Base-by-base conservation (phyloP, 345 rosid species). In the Raphanus sativus region DNA sequence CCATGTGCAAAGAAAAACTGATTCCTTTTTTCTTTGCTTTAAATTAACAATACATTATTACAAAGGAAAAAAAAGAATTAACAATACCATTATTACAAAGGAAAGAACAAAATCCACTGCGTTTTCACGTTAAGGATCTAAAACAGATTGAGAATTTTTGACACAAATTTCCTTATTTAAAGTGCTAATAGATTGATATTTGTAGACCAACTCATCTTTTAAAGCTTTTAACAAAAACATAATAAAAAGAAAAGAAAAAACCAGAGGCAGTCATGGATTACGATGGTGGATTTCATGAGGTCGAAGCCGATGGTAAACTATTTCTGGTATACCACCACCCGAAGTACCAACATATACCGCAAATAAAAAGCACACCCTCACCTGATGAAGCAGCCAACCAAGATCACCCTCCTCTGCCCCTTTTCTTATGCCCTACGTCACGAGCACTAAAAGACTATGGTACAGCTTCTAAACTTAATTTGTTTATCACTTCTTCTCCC, bases 231-330 rank as follows among this genome's bases (percentile, higher is more conserved):
- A 56, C 28, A 65, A 0, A 11, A 21, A 24, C 12, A 9, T 21
- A 56, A 9, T 3, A 15, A 36, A 17, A 38, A 16, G 11, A 5
- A 17, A 28, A 28, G 21, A 21, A 65, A 24, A 36, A 12, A 56
- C 7, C 8, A 15, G 25, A 65, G 25, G 8, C 15, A 33, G 26
- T 26, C 17, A 40, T 45, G 70, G 4, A 26, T 2, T 34, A 1
- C 7, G 34, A 8, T 15, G 75, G 75, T 40, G 66, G n/a, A 38
- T 71, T 70, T 70, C 21, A 25, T 12, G 26, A 34, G n/a, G 55
- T 56, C 1, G 65, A 71, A 16, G 38, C 7, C 0, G 12, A 69
- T 69, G 73, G 62, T 69, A 55, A 69, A 33, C 17, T 54, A 33
- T 17, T 6, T 3, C 2, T 55, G 0, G 32, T 11, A 6, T 69